Base-by-base conservation (phyloP, 2,329 filamentous ascomycete genomes). In the Rachicladosporium sp. region DNA sequence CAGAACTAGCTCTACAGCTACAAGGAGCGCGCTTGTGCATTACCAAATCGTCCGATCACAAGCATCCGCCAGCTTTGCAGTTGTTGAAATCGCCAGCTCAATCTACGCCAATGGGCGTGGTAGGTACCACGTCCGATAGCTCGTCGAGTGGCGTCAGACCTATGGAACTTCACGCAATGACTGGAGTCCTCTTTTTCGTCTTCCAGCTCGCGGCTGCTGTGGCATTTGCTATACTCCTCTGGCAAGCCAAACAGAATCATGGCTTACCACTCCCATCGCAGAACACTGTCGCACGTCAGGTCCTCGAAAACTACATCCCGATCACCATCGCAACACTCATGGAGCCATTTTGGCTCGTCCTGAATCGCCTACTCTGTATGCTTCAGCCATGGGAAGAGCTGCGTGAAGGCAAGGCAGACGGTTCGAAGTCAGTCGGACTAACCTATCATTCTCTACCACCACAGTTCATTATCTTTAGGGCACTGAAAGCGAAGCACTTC, bases 401-500 rank as follows among this genome's bases (percentile, higher is more conserved):
- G 0, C 60, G 61, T 12, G 43, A 48, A 4, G 66, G 70, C 0
- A 57, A 62, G 5, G 59, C 65, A 0, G 37, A 42, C 2, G 45
- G 62, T 0, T 42, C 40, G 2, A 43, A 45, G 2, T 60, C 62
- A 0, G 51, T 58, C 0, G 64, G 70, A 0, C 43, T 73, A 0
- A 50, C 69, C 3, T 79, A 78, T 38, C 69, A 63, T 0, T 70
- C 73, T 0, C 42, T 77, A 0, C 74, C 75, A 0, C 73, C 75
- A 0, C 71, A 75, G 15, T 52, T 79, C 0, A 58, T 63, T 0
- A 4, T 74, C 0, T 64, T 62, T 47, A 60, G 67, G 31, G 72
- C 74, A 0, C 1, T 71, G 0, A 57, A 51, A 2, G 58, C 65
- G 0, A 41, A 53, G 0, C 74, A 79, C 35, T 56, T 69, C 1